A percentile compares a stretch with the other conserved stretches of the same genome.
These are phyloP conservation scores for Micractinium sp. DNA, from an alignment of 139 green algal species.

Conservation along the genomic window DNA sequence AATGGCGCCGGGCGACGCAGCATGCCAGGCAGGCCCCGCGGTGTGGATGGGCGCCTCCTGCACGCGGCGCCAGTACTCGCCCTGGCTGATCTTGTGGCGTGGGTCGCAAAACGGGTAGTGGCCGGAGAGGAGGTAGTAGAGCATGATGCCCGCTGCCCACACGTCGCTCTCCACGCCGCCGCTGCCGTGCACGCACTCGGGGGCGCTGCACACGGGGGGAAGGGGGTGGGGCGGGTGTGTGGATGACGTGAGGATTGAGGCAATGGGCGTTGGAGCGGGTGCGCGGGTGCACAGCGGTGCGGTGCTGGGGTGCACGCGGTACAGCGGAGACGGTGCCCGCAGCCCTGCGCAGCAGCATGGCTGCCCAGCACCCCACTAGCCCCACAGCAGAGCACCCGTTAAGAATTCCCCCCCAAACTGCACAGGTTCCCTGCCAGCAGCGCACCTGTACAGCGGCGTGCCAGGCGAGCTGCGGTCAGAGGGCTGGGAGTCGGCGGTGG, in stretches of 20 bases:
- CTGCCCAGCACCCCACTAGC: not conserved
- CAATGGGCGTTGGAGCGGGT: too few relatives aligned
- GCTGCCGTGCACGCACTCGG: not conserved
- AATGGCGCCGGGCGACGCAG: not conserved
- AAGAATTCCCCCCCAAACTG: not conserved
- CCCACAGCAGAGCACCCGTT: too few relatives aligned
- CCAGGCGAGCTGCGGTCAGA: not conserved
- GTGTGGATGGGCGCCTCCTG: constrained; percentile 2
- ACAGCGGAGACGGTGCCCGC: not conserved
- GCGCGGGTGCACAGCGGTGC: not conserved
- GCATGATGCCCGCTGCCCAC: constrained; percentile 10
- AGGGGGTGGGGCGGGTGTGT: too few relatives aligned
- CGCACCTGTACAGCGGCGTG: constrained; percentile 18
- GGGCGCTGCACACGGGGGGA: not conserved
- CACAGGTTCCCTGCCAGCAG: not conserved
- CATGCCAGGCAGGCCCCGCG: not conserved
- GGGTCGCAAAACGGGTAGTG: not conserved
- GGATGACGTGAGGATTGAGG: not conserved
- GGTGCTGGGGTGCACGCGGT: not conserved
- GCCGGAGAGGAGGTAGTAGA: constrained; percentile 8
- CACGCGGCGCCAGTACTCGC: constrained; percentile 18
- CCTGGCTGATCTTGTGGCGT: not conserved
- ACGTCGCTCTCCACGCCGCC: not conserved
- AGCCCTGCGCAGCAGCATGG: not conserved
- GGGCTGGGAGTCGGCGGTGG: not conserved